Percentiles rank a stretch among this genome's conserved stretches.
phyloP scores from a whole-genome alignment of 768 basidiomycete genomes.

The Termitomyces eurrhizus region DNA sequence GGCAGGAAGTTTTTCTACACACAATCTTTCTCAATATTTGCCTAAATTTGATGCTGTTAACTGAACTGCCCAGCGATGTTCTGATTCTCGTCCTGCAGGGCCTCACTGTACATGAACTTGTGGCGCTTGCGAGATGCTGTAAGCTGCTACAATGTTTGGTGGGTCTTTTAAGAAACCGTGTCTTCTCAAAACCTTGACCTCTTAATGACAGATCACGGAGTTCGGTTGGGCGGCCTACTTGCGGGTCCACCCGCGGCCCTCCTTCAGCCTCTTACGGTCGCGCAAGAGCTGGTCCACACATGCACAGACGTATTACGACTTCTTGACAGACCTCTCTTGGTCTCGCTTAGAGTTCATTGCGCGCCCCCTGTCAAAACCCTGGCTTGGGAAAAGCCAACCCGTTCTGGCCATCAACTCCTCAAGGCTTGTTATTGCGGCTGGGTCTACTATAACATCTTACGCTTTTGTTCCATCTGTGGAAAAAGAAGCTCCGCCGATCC shows the following conservation, averaged over 20 bases:
- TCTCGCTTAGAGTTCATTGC: constrained; percentile 47
- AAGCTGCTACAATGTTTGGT: constrained; percentile 40
- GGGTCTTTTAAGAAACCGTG: constrained; percentile 17
- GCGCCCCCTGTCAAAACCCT: constrained; percentile 58
- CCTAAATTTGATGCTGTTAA: constrained; percentile 22
- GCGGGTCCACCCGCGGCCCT: constrained; percentile 47
- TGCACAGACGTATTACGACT: constrained; percentile 45
- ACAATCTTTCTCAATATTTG: not conserved
- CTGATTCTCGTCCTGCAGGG: constrained; percentile 48
- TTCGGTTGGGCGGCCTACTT: constrained; percentile 59
- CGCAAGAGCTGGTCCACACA: constrained; percentile 41
- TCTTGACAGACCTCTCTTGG: constrained; percentile 55
- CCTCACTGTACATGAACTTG: constrained; percentile 40
- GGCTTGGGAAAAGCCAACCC: constrained; percentile 55
- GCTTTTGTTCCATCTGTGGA: constrained; percentile 32
- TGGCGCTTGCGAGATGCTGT: constrained; percentile 37
- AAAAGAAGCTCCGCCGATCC: constrained; percentile 37
- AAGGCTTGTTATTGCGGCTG: constrained; percentile 59
- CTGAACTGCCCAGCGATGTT: constrained; percentile 50
- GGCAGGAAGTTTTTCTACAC: not conserved
- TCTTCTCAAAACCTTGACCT: constrained; percentile 2
- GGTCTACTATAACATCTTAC: constrained; percentile 54
- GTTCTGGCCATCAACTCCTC: constrained; percentile 50
- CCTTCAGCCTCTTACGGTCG: constrained; percentile 44
- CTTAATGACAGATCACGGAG: constrained; percentile 45